A percentile compares a stretch with the other conserved stretches of the same genome.
Evolutionary conservation across 192 early-diverging fungal species (phyloP).

Genomic region (Entomortierella parvispora): DNA sequence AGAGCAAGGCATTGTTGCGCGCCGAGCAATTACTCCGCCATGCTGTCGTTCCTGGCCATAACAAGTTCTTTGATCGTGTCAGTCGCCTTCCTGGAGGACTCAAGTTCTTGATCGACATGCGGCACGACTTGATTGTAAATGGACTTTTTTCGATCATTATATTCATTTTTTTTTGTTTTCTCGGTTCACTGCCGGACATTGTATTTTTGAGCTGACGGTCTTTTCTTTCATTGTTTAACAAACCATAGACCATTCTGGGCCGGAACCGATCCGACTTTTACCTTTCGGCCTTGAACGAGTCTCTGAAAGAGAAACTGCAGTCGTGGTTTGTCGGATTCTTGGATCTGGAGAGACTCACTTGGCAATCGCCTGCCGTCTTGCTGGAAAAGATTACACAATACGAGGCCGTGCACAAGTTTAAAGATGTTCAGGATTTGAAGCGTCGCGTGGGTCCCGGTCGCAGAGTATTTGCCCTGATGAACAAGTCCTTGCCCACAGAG

Average conservation of each 20-base stretch:
- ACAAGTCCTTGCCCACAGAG: conserved; percentile 77
- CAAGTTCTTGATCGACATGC: conserved; percentile 82
- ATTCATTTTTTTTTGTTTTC: neutral
- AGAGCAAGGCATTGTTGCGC: conserved; percentile 48
- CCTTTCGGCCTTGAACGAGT: conserved; percentile 68
- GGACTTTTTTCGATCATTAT: neutral
- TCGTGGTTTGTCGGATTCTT: conserved; percentile 82
- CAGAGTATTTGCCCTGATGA: conserved; percentile 88
- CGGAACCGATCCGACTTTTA: conserved; percentile 57
- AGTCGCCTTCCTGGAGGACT: conserved; percentile 82
- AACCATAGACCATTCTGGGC: conserved; percentile 28
- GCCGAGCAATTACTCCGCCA: conserved; percentile 72
- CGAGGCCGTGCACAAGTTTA: conserved; percentile 91
- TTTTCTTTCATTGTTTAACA: neutral
- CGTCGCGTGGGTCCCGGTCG: conserved; percentile 72
- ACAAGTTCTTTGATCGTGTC: conserved; percentile 80
- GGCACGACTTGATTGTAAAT: conserved; percentile 76
- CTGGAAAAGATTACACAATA: conserved; percentile 89
- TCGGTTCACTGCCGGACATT: neutral
- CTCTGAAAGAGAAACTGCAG: conserved; percentile 74
- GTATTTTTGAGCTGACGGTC: neutral
- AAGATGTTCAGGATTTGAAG: conserved; percentile 84
- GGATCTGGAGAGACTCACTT: conserved; percentile 84
- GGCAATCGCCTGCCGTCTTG: conserved; percentile 80
- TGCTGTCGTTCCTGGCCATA: conserved; percentile 73